Evolutionary conservation across 73 alveolate species (phyloP), one percentile per base, ranked within the genome.

Genomic region (Diophrys appendiculata): DNA sequence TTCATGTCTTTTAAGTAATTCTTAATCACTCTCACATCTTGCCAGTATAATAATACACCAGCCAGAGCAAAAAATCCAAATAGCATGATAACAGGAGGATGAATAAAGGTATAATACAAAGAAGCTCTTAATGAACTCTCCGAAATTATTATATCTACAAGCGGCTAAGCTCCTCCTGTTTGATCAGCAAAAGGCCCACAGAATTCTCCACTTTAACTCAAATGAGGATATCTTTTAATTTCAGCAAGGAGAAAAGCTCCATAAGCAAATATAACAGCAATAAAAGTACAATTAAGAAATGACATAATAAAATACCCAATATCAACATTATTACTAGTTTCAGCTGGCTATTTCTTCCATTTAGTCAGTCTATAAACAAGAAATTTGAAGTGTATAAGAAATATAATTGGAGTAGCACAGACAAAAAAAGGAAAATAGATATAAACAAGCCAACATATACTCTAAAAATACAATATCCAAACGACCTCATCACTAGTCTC

Each of bases 401-500:
- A 65, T 2, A 86, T 13, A 0, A 86, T 5, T 22, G 93, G 93
- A 0, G 83, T 23, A 1, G 72, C n/a, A 33, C 80, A 0, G 34
- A 84, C 88, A 22, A 73, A 23, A 72, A 24, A 86, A 2, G 88
- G 86, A 2, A 67, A 72, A 52, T 54, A 86, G 0, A 86, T 65
- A 22, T 60, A 13, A 28, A 68, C 68, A 11, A 65, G 65, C 93
- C 93, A 86, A 3, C 55, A 5, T n/a, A 86, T 69, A 29, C 73
- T 25, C 55, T 76, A 34, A 55, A 77, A 80, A 43, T 71, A 64
- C 31, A 77, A 32, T 0, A 86, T 54, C 90, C 89, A 86, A 0
- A 80, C 89, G 2, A 86, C 83, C 73, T 86, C 93, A 85, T 78
- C 88, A 3, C 86, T 68, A 32, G 73, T 71, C 56, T 85, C 93